A percentile compares a stretch with the other conserved stretches of the same genome.
phyloP scores from a whole-genome alignment of 208 protist species.

The Trypanosoma mega region DNA sequence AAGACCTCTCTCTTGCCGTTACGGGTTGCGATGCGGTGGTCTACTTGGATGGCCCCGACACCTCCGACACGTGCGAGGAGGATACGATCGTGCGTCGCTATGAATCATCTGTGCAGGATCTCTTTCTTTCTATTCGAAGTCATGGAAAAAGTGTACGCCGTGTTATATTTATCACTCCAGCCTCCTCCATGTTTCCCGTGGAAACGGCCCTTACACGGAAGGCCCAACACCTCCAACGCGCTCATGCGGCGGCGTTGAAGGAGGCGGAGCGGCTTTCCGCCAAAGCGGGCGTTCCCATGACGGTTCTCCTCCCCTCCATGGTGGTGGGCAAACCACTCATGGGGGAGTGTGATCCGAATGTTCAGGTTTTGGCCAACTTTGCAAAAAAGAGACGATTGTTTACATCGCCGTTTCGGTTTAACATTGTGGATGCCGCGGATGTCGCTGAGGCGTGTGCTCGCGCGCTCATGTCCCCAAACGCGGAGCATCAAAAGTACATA shows the following conservation, averaged over 20 bases:
- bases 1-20: slow-evolving; percentile 21
- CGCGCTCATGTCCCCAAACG: neutral
- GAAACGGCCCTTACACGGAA: slow-evolving; percentile 12
- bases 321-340: slow-evolving; percentile 19
- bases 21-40: slow-evolving; percentile 20
- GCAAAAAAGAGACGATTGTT: neutral
- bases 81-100: slow-evolving; percentile 12
- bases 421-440: slow-evolving; percentile 25
- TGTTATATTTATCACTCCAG: slow-evolving; percentile 13
- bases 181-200: slow-evolving; percentile 18
- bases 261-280: slow-evolving; percentile 17
- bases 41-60: slow-evolving; percentile 20
- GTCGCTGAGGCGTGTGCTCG: slow-evolving; percentile 16
- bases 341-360: slow-evolving; percentile 19
- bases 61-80: slow-evolving; percentile 6
- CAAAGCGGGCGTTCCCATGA: slow-evolving; percentile 11
- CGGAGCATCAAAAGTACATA: slow-evolving; percentile 21
- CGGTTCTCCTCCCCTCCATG: slow-evolving; percentile 11
- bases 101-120: slow-evolving; percentile 12
- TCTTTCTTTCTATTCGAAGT: slow-evolving; percentile 26
- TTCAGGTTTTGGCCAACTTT: slow-evolving; percentile 2
- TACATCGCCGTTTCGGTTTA: slow-evolving; percentile 14
- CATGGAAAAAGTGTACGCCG: slow-evolving; percentile 21
- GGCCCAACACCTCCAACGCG: neutral
- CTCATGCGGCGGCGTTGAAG: slow-evolving; percentile 4